Evolutionary conservation across 441 rosid genomes (phyloP).

Genomic region (Gossypium laxum): DNA sequence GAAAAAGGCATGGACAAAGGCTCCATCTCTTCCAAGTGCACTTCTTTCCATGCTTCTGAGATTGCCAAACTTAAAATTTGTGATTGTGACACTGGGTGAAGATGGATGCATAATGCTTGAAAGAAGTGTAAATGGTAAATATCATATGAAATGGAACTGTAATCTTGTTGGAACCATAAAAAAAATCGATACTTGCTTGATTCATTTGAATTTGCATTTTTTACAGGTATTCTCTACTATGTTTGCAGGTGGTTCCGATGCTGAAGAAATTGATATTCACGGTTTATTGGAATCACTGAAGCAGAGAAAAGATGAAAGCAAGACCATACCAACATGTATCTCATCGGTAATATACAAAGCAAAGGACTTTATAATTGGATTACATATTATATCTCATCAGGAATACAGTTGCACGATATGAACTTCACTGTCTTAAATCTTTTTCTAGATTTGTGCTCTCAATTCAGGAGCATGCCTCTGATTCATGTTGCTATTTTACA

Average conservation of each 20-base stretch:
- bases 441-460: not conserved
- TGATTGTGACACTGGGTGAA: slow-evolving; percentile 60
- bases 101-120: slow-evolving; percentile 76
- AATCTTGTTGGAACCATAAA: not conserved
- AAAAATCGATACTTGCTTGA: not conserved
- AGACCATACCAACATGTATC: slow-evolving; percentile 40
- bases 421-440: not conserved
- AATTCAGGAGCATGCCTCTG: not conserved
- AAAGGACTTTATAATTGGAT: not conserved
- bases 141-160: not conserved
- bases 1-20: slow-evolving; percentile 63
- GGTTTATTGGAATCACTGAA: slow-evolving; percentile 41
- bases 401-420: not conserved
- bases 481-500: not conserved
- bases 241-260: slow-evolving; percentile 32
- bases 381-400: not conserved
- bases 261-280: slow-evolving; percentile 48
- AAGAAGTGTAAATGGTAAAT: slow-evolving; percentile 45
- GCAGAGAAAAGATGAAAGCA: slow-evolving; percentile 36
- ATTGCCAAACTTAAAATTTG: slow-evolving; percentile 60
- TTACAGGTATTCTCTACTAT: not conserved
- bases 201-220: slow-evolving; percentile 3
- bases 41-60: slow-evolving; percentile 65
- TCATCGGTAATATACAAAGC: slow-evolving; percentile 43
- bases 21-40: slow-evolving; percentile 45